Percentiles rank a stretch among this genome's conserved stretches.
Evolutionary conservation across 2,329 filamentous ascomycete species (phyloP).

Genomic region (Paecilomyces formosus): DNA sequence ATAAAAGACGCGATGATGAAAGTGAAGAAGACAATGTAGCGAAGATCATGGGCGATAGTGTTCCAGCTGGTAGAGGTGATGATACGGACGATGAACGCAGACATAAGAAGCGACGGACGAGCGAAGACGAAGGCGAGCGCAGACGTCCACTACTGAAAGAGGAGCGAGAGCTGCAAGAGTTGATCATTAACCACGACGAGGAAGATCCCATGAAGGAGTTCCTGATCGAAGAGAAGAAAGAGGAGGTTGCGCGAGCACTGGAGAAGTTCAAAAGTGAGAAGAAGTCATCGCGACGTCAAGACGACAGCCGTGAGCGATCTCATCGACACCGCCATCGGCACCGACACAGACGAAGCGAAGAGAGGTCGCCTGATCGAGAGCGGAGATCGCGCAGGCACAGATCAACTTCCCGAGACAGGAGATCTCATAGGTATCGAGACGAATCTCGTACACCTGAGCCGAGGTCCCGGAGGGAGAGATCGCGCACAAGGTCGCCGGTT

Average conservation of each 20-base stretch:
- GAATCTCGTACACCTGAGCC: conserved; percentile 22
- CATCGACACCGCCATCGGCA: conserved; percentile 42
- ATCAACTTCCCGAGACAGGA: conserved; percentile 19
- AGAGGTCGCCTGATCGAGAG: conserved; percentile 24
- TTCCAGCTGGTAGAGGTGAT: conserved; percentile 24
- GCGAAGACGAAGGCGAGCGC: conserved; percentile 41
- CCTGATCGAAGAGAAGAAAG: conserved; percentile 82
- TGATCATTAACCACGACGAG: conserved; percentile 78
- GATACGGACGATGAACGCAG: conserved; percentile 24
- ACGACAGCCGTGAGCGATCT: conserved; percentile 29
- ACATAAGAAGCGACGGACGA: conserved; percentile 21
- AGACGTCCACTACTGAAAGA: conserved; percentile 64
- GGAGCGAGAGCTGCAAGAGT: conserved; percentile 66
- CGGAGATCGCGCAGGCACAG: conserved; percentile 20
- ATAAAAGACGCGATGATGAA: conserved; percentile 75
- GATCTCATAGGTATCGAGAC: conserved; percentile 15
- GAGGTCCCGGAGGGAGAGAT: conserved; percentile 6
- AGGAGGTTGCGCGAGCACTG: conserved; percentile 69
- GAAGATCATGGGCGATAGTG: conserved; percentile 40
- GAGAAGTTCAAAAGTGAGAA: conserved; percentile 46
- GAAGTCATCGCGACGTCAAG: conserved; percentile 25
- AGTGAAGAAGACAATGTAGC: conserved; percentile 45
- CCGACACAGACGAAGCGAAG: conserved; percentile 23
- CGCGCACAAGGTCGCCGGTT: conserved; percentile 8
- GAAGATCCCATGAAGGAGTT: conserved; percentile 97